Conservation (phyloP, 2,329 filamentous ascomycete species). For the Ophiocordyceps australis region DNA sequence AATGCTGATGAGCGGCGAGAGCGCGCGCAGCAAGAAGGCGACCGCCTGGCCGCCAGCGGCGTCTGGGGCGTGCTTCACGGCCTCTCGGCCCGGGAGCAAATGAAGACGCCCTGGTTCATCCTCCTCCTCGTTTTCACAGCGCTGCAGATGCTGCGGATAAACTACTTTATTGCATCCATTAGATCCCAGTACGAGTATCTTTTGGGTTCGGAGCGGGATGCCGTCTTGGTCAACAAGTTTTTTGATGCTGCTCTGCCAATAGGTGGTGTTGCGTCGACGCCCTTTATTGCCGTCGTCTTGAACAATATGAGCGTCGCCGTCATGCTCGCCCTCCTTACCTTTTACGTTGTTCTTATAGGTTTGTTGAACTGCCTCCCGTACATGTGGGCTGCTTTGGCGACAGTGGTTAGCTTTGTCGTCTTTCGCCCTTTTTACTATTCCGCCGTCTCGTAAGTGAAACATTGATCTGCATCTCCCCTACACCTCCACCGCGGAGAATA, state of each 20-base stretch:
- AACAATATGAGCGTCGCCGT: conserved; percentile 46
- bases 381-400: conserved; percentile 44
- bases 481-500: too few relatives aligned
- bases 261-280: conserved; percentile 50
- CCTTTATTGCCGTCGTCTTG: conserved; percentile 53
- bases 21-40: neutral
- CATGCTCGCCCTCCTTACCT: conserved; percentile 39
- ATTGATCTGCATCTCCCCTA: conserved; percentile 3
- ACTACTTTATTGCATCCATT: conserved; percentile 39
- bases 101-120: neutral
- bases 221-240: conserved; percentile 19
- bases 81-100: neutral
- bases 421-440: conserved; percentile 65
- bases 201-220: conserved; percentile 27
- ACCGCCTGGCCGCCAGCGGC: neutral
- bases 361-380: conserved; percentile 46
- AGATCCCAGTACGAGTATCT: conserved; percentile 53
- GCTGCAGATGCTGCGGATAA: neutral
- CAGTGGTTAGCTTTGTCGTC: conserved; percentile 50
- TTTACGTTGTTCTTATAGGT: conserved; percentile 36
- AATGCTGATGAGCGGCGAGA: neutral
- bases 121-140: neutral
- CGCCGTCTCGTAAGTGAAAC: conserved; percentile 37
- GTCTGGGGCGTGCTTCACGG: neutral
- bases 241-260: conserved; percentile 38